Evolutionary conservation across 257 asterid genomes (phyloP), one percentile per base, ranked within the genome.

Genomic region (Forsythia suspensa): DNA sequence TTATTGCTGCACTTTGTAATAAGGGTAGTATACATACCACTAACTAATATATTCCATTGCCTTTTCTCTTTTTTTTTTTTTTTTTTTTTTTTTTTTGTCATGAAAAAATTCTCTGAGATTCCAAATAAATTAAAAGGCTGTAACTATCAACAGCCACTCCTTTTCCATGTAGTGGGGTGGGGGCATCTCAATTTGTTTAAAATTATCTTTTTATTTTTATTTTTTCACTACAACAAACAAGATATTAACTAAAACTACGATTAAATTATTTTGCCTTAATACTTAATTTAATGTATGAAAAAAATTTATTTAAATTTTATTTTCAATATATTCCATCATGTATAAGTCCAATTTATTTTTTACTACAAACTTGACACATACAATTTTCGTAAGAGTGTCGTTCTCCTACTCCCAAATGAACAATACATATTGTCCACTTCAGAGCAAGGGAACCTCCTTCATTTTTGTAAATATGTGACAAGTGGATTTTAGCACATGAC

Each of bases 111-210:
- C 70, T 24, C 12, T 7, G 16, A 6, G 42, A 73, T 73, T 73
- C 67, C 59, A 41, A 48, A 46, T 29, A 61, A 72, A 34, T 55
- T n/a, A 37, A 74, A 74, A 74, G 20, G 68, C 66, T 44, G 69
- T 55, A 37, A 74, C 68, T 20, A 51, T 51, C 67, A 16, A 11
- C 42, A 20, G 5, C 70, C 78, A 20, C 44, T 74, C n/a, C 78
- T 74, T 74, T 74, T 74, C 9, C 21, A 55, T 36, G 51, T 37
- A 52, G 78, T 55, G 51, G 69, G 70, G 78, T 72, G 69, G 43
- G 46, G 66, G 78, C 70, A 74, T 74, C 78, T 74, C 67, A 61
- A 55, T 74, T 74, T 74, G 68, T 73, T 74, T 10, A 20, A 20
- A 38, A 74, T 36, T 36, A 38, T 74, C 12, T 21, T 8, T 63